Conservation (phyloP, 208 protist species). For the Leishmania tarentolae region DNA sequence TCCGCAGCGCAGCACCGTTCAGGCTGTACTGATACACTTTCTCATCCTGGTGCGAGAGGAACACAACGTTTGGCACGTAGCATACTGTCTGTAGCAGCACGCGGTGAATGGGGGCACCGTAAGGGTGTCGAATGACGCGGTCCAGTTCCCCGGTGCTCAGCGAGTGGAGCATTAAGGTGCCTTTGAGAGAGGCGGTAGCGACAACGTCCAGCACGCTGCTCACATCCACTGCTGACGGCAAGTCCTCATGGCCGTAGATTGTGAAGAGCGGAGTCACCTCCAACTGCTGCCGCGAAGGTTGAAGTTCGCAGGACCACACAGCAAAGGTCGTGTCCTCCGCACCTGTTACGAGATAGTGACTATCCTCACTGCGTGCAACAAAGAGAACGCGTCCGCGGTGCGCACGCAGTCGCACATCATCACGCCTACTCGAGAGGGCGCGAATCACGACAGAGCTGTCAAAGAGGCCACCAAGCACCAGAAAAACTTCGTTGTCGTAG, state of each 20-base stretch:
- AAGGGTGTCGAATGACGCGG: slow-evolving; percentile 74
- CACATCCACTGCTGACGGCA: slow-evolving; percentile 76
- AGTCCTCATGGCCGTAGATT: slow-evolving; percentile 86
- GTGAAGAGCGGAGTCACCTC: slow-evolving; percentile 71
- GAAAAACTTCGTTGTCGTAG: slow-evolving; percentile 70
- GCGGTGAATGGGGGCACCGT: slow-evolving; percentile 60
- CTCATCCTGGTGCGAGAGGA: slow-evolving; percentile 67
- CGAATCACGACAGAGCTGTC: slow-evolving; percentile 83
- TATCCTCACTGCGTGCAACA: slow-evolving; percentile 69
- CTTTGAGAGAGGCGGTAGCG: slow-evolving; percentile 81
- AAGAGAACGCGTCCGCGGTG: slow-evolving; percentile 79
- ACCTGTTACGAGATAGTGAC: slow-evolving; percentile 82
- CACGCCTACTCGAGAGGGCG: slow-evolving; percentile 37
- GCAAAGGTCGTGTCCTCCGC: slow-evolving; percentile 92
- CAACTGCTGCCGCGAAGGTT: slow-evolving; percentile 41
- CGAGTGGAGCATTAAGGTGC: slow-evolving; percentile 82
- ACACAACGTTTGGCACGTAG: slow-evolving; percentile 88
- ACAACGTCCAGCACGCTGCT: slow-evolving; percentile 76
- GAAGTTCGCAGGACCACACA: slow-evolving; percentile 76
- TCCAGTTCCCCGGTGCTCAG: slow-evolving; percentile 68
- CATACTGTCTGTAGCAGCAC: slow-evolving; percentile 76
- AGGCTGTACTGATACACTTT: slow-evolving; percentile 82
- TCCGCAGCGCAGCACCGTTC: slow-evolving; percentile 79
- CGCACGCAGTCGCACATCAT: slow-evolving; percentile 66
- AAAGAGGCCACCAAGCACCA: slow-evolving; percentile 80